Base-by-base conservation (phyloP, 2,329 filamentous ascomycete genomes). In the Exophiala spinifera region DNA sequence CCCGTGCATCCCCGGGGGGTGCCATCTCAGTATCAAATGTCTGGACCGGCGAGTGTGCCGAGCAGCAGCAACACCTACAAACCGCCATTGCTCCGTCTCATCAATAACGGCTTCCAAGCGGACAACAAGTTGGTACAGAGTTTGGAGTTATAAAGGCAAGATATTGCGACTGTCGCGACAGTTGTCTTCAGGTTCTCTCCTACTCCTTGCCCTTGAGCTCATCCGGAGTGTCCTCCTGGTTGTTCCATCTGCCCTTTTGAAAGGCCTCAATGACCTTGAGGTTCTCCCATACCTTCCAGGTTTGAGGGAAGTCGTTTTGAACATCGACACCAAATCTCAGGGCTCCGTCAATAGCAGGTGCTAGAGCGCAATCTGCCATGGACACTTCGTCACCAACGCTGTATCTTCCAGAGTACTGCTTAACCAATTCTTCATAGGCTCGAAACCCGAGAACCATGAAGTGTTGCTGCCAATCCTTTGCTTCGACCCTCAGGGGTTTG, bases 281-380 rank as follows among this genome's bases (percentile, higher is more conserved):
- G 39, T 70, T 71, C 42, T 71, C 71, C 49, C 72, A 74, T 43
- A 86, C 67, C 49, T 64, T 70, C 47, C 64, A 65, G 3, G 83
- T 69, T 1, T 71, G 73, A 1, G 79, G 78, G 56, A 78, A 82
- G n/a, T 61, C 48, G 13, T 46, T 39, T 10, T 63, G 61, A 45
- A 85, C 45, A 57, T 83, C 76, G 20, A 86, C 76, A 0, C 76
- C 78, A 50, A 78, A 79, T 19, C 79, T 70, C 67, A 79, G 68
- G 0, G 82, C 82, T 10, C 77, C 78, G 76, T 82, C 83, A 21
- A 80, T 72, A 0, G 81, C 81, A 3, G 83, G 82, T 49, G 83
- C 66, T 19, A 86, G 66, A 60, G 76, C 80, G 23, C 79, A 75
- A 67, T 86, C 83, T 2, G 83, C 83, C 61, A 85, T 57, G 0